Conservation (phyloP, 805 yeast genomes). For the Ogataea salicorniae region DNA sequence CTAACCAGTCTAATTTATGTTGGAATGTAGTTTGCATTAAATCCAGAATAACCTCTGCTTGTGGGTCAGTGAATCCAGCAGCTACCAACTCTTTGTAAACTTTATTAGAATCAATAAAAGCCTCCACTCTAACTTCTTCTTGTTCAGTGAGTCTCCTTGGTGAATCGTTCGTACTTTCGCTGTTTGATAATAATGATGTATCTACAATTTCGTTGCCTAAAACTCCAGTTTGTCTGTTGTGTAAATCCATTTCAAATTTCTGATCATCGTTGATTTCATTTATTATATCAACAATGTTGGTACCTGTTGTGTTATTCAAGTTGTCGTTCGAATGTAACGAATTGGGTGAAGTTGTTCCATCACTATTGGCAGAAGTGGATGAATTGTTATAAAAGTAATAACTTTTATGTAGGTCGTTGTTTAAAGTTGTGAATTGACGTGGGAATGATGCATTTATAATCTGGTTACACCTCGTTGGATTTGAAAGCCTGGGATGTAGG, state of each 20-base stretch:
- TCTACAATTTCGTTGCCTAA: background rate
- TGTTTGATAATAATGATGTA: background rate
- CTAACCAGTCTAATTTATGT: conserved; percentile 41
- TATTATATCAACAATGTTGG: conserved; percentile 24
- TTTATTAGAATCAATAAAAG: conserved; percentile 57
- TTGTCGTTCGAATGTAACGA: conserved; percentile 4
- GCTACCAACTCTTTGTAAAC: conserved; percentile 47
- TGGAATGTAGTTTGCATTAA: conserved; percentile 33
- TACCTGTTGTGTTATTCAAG: conserved; percentile 14
- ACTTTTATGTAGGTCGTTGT: too few species aligned
- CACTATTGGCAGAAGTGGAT: background rate
- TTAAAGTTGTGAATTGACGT: too few species aligned
- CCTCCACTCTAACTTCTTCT: conserved; percentile 25
- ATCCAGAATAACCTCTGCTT: conserved; percentile 54
- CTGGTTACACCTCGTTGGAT: too few species aligned
- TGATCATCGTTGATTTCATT: conserved; percentile 27
- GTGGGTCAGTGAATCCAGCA: conserved; percentile 57
- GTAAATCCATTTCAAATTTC: conserved; percentile 12
- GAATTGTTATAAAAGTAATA: conserved; percentile 7
- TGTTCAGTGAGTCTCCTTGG: background rate
- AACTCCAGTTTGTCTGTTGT: background rate
- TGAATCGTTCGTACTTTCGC: too few species aligned
- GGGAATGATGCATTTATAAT: too few species aligned
- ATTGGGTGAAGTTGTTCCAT: background rate
- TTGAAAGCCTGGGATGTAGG: too few species aligned